Base-by-base conservation (phyloP, 306 rosid species). In the Medicago ruthenica region DNA sequence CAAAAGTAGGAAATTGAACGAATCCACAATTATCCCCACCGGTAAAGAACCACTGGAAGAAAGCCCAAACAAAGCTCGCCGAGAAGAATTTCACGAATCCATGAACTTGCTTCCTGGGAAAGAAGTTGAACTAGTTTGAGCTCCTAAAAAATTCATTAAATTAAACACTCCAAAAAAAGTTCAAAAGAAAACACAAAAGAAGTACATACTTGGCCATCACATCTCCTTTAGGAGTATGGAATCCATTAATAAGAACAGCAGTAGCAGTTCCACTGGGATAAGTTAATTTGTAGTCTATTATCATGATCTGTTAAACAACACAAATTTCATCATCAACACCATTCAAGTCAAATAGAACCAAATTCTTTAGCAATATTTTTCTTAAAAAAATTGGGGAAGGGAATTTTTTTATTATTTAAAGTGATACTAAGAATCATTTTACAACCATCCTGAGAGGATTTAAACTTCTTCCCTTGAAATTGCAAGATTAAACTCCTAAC, bases 191-290 rank as follows among this genome's bases (percentile, higher is more conserved):
- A 13, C 31, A 74, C 24, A 39, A 44, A 84, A 82, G 14, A 24
- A 27, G 77, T 70, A 45, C 86, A 37, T 90, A 96, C 99, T 88
- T 96, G 44, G 99, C 99, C 87, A 68, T 85, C 27, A 75, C 73
- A 86, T 96, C 93, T 77, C 98, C 97, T 80, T 90, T 92, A 31
- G 94, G 86, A 14, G 99, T 96, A 73, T 96, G 99, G 76, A 96
- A 96, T 31, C 97, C 97, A 41, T 96, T 96, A 60, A 96, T 96
- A 37, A 96, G 99, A 85, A 96, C 93, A 65, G 98, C 99, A 70
- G 99, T 96, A 34, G 99, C 99, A 80, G 99, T 92, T 85, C 99
- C 99, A 72, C 97, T 96, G 17, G 99, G 99, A 80, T 92, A 96
- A 6, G 92, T 24, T 71, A 96, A 83, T 55, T 92, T 92, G 84